Conservation (phyloP, 2,329 filamentous ascomycete genomes). For the Ophiostoma sp. region DNA sequence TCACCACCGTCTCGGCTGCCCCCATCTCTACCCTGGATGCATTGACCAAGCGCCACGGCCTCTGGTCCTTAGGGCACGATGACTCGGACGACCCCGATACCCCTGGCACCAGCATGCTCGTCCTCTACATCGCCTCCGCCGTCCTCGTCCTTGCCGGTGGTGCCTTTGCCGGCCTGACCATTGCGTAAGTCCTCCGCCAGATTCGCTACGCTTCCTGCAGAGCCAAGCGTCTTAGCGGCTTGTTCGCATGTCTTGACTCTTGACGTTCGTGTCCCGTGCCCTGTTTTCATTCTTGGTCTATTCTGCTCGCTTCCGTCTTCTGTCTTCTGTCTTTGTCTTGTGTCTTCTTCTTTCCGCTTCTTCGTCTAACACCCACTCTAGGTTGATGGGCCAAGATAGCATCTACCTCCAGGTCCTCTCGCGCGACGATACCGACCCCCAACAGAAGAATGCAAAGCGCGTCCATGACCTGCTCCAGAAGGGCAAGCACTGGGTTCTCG, state of each 20-base stretch:
- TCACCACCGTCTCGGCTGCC: slow-evolving; percentile 35
- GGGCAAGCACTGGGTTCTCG: slow-evolving; percentile 97
- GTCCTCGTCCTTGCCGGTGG: slow-evolving; percentile 81
- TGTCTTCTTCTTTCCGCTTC: not conserved
- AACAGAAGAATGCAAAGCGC: slow-evolving; percentile 75
- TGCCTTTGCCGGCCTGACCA: slow-evolving; percentile 89
- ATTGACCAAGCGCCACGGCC: not conserved
- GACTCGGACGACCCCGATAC: slow-evolving; percentile 45
- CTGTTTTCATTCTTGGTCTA: not conserved
- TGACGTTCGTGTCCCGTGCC: not conserved
- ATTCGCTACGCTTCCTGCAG: not conserved
- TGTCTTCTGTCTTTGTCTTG: not conserved
- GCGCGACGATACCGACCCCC: slow-evolving; percentile 74
- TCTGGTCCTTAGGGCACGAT: slow-evolving; percentile 28
- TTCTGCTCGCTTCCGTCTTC: not conserved
- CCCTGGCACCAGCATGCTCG: slow-evolving; percentile 65
- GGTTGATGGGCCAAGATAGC: slow-evolving; percentile 71
- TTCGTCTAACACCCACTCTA: slow-evolving; percentile 26
- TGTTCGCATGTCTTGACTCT: slow-evolving; percentile 8
- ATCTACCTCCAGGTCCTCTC: slow-evolving; percentile 95
- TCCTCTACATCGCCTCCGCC: slow-evolving; percentile 73
- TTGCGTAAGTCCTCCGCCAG: slow-evolving; percentile 55
- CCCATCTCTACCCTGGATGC: slow-evolving; percentile 35
- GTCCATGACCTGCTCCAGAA: slow-evolving; percentile 75
- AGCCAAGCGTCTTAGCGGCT: slow-evolving; percentile 12